Conservation (phyloP, 2,329 filamentous ascomycete species). For the Neonectria coccinea region DNA sequence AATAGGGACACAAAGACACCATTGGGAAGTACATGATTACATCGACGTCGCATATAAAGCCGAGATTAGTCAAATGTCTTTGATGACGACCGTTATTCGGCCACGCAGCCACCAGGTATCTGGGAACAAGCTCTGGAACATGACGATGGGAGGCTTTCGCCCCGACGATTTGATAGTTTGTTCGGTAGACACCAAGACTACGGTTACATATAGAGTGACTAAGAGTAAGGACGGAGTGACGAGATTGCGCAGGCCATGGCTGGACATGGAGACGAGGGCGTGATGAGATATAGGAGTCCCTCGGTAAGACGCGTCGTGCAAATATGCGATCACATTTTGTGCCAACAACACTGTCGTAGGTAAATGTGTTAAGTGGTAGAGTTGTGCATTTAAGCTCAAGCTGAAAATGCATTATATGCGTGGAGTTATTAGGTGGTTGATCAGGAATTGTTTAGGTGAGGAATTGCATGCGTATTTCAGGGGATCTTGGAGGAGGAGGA, state of each 20-base stretch:
- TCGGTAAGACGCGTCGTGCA: neutral
- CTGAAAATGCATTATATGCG: neutral
- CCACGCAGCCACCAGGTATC: neutral
- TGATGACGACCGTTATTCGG: neutral
- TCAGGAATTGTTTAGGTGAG: neutral
- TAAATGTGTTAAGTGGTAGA: no score
- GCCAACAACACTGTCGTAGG: neutral
- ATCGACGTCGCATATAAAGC: no score
- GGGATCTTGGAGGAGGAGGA: conserved; percentile 2
- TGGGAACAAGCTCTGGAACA: neutral
- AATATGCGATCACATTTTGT: neutral
- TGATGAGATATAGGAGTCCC: neutral
- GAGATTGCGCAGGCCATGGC: conserved; percentile 1
- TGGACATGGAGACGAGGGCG: conserved; percentile 1
- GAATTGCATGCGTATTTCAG: neutral
- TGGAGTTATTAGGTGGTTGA: conserved; percentile 3
- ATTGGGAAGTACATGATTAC: neutral
- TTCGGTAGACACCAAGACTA: neutral
- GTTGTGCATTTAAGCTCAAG: neutral
- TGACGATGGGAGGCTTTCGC: neutral
- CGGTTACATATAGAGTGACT: neutral
- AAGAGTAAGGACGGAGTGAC: neutral
- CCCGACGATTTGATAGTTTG: neutral
- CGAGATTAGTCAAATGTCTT: neutral
- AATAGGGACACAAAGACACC: neutral